Base-by-base conservation (phyloP, 805 yeast genomes). In the Pichia cephalocereana region DNA sequence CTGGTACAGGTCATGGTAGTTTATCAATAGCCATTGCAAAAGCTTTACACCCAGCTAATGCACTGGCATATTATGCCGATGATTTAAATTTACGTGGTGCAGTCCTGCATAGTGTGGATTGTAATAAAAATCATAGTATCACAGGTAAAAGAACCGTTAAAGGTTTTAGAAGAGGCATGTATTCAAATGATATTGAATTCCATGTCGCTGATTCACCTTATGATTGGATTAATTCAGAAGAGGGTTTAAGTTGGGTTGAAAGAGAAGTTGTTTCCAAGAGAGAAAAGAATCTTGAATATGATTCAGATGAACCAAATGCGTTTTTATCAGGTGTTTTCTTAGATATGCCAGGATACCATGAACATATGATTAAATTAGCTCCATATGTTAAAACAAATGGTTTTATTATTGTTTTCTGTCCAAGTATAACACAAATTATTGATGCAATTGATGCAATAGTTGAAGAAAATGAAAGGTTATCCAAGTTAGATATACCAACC, bases 1-100 rank as follows among this genome's bases (percentile, higher is more conserved):
- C 78, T 1, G 80, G 80, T 5, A 76, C 80, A 2, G 80, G 80
- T 1, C 79, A 75, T 58, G 80, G 80, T 0, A 74, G 79, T 3
- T 54, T 75, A 43, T 63, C 76, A 4, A 46, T 75, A 40, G 72
- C 74, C 9, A 70, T 75, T 15, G 65, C 71, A 26, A 66, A 62
- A 27, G 62, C 60, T 15, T 54, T 75, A 1, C 79, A 75, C 53
- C 62, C 74, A 26, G 74, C 73, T 1, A 75, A 75, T 52, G 67
- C 69, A 17, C 67, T 52, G 46, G 62, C 63, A 11, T 44, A 46
- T 38, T 42, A 43, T 28, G 40, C 46, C 17, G 31, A 37, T 27
- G 47, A 47, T 38, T 45, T 43, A 3, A 61, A 58, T 40, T 41
- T 50, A 18, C 54, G 74, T 52, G 77, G 77, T 32, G 76, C 77